phyloP scores from a whole-genome alignment of 768 basidiomycete species.

The Pleurotus djamor region DNA sequence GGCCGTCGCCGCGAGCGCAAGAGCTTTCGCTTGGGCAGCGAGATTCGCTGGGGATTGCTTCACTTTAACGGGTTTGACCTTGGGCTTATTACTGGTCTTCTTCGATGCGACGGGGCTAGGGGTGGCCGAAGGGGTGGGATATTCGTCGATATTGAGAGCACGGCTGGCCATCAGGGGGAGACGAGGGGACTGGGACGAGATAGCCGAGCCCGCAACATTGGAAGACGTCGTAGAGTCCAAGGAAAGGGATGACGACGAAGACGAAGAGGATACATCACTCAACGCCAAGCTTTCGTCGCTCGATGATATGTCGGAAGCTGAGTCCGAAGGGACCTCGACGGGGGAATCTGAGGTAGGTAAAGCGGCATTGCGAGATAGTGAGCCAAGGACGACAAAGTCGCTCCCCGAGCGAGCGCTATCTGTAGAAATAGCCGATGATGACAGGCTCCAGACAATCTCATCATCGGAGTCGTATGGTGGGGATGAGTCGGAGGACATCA shows the following conservation, averaged over 20 bases:
- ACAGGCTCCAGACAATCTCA: slow-evolving; percentile 51
- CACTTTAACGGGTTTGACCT: not conserved
- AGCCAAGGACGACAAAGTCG: slow-evolving; percentile 48
- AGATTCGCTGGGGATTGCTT: not conserved
- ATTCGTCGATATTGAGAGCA: not conserved
- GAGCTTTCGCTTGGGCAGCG: not conserved
- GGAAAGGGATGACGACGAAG: not conserved
- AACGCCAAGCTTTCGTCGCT: not conserved
- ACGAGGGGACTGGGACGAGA: not conserved
- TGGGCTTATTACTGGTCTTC: slow-evolving; percentile 12
- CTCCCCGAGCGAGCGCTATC: slow-evolving; percentile 33
- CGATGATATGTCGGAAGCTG: not conserved
- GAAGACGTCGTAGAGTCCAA: no score
- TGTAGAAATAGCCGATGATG: slow-evolving; percentile 21
- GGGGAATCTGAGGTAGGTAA: not conserved
- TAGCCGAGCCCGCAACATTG: no score
- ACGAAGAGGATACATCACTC: not conserved
- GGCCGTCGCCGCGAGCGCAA: slow-evolving; percentile 7
- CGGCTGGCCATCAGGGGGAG: slow-evolving; percentile 3
- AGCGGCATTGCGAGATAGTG: slow-evolving; percentile 20
- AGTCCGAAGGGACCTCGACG: not conserved
- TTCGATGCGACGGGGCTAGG: not conserved
- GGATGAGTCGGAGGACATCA: slow-evolving; percentile 15
- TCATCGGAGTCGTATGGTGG: slow-evolving; percentile 42
- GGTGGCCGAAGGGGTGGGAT: not conserved